phyloP scores from a whole-genome alignment of 176 grass and related monocot species.

The Melocanna baccifera region DNA sequence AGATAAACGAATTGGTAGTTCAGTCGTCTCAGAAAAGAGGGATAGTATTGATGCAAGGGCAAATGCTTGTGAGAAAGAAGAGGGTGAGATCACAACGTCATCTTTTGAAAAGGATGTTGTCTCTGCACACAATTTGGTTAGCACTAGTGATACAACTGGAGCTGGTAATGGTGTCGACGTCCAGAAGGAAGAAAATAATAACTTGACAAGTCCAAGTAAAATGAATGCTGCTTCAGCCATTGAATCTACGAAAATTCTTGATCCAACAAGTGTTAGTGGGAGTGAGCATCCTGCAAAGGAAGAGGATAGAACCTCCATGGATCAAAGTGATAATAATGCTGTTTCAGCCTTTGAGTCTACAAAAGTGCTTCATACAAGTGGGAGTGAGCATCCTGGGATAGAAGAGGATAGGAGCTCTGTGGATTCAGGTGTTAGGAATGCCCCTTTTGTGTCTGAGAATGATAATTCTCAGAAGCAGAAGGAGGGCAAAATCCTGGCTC shows the following conservation, averaged over 20 bases:
- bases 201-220: slow-evolving; percentile 17
- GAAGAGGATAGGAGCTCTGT: neutral
- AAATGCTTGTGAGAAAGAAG: slow-evolving; percentile 49
- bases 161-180: slow-evolving; percentile 15
- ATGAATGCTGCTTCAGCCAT: slow-evolving; percentile 25
- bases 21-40: slow-evolving; percentile 41
- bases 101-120: slow-evolving; percentile 48
- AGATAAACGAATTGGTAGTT: slow-evolving; percentile 37
- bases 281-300: slow-evolving; percentile 35
- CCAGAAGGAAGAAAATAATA: slow-evolving; percentile 34
- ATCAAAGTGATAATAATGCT: slow-evolving; percentile 14
- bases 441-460: neutral
- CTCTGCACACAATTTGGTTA: slow-evolving; percentile 36
- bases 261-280: neutral
- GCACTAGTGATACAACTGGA: slow-evolving; percentile 36
- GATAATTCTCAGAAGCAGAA: slow-evolving; percentile 20
- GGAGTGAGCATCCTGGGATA: slow-evolving; percentile 18
- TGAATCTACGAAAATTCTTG: neutral
- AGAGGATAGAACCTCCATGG: neutral
- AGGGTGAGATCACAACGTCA: slow-evolving; percentile 50
- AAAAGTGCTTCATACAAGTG: slow-evolving; percentile 1
- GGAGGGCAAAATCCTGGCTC: slow-evolving; percentile 12
- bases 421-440: slow-evolving; percentile 20
- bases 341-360: slow-evolving; percentile 11
- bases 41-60: slow-evolving; percentile 30